These are phyloP conservation scores for Coniochaeta sp. DNA, from an alignment of 2,329 filamentous ascomycete species.

Conservation along the genomic window DNA sequence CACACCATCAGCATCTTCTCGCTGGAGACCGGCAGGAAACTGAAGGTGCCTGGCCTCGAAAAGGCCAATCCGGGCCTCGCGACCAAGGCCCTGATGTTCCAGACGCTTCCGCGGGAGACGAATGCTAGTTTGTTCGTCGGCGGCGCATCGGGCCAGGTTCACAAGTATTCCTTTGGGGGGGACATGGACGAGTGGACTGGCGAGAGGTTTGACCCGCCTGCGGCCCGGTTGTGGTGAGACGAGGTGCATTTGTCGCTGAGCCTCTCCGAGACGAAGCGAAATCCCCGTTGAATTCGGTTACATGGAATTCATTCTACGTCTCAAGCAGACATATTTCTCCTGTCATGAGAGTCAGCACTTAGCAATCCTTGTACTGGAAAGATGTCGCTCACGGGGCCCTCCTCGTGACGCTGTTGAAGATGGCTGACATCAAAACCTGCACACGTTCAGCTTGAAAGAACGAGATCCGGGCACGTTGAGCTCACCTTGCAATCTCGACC, in stretches of 20 bases:
- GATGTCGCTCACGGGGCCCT: no score
- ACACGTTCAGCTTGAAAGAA: no score
- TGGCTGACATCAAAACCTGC: no score
- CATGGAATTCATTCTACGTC: no score
- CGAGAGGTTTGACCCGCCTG: background rate
- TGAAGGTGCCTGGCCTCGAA: constrained; percentile 22
- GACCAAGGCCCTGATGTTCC: constrained; percentile 36
- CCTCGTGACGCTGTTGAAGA: no score
- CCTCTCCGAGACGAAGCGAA: background rate
- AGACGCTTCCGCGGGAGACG: constrained; percentile 33
- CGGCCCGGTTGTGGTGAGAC: background rate
- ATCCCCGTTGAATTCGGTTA: no score
- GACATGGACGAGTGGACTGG: background rate
- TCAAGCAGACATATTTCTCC: no score
- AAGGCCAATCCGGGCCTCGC: constrained; percentile 16
- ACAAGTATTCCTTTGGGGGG: constrained; percentile 36
- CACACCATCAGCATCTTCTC: constrained; percentile 42
- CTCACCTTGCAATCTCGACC: no score
- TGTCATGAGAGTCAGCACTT: no score
- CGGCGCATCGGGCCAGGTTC: constrained; percentile 26
- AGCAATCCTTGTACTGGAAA: no score
- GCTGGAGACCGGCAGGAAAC: constrained; percentile 31
- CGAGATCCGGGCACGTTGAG: no score
- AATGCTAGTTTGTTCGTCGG: constrained; percentile 40
- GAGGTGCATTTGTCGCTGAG: no score